phyloP scores from a whole-genome alignment of 2,329 filamentous ascomycete genomes.

The Aspergillus sp. region DNA sequence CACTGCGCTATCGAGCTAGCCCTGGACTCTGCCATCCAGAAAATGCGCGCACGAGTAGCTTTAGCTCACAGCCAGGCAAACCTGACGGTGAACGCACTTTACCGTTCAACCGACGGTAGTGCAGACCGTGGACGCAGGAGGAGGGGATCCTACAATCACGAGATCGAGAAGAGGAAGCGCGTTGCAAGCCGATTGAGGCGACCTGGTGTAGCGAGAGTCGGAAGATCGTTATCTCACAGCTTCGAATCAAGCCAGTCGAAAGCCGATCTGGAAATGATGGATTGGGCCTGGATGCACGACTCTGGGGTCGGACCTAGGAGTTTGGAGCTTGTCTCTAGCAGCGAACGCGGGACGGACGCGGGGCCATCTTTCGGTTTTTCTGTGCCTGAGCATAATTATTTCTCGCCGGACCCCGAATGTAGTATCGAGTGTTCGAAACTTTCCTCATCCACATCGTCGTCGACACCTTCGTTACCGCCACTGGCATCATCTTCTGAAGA shows the following conservation, averaged over 20 bases:
- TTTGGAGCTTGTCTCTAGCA: constrained; percentile 8
- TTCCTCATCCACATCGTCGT: background rate
- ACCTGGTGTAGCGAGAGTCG: constrained; percentile 11
- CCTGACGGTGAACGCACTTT: constrained; percentile 17
- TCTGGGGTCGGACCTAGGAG: constrained; percentile 1
- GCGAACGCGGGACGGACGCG: constrained; percentile 10
- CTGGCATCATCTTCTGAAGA: background rate
- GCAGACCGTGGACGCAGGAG: constrained; percentile 22
- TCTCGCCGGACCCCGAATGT: constrained; percentile 9
- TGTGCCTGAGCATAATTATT: constrained; percentile 1
- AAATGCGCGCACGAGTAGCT: constrained; percentile 40
- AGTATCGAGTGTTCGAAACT: constrained; percentile 2
- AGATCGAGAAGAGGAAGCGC: constrained; percentile 23
- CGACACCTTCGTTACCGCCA: background rate
- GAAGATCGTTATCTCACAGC: constrained; percentile 17
- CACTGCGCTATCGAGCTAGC: constrained; percentile 86
- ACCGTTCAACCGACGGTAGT: constrained; percentile 24
- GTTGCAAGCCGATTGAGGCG: constrained; percentile 5
- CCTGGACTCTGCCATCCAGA: constrained; percentile 49
- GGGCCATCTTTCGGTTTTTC: constrained; percentile 8
- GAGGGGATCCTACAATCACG: constrained; percentile 34
- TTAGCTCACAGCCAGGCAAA: constrained; percentile 31
- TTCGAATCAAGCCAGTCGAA: constrained; percentile 4
- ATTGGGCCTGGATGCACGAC: background rate
- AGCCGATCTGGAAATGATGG: background rate